phyloP scores from a whole-genome alignment of 352 stramenopile genomes.

The Globisporangium orthogonon region DNA sequence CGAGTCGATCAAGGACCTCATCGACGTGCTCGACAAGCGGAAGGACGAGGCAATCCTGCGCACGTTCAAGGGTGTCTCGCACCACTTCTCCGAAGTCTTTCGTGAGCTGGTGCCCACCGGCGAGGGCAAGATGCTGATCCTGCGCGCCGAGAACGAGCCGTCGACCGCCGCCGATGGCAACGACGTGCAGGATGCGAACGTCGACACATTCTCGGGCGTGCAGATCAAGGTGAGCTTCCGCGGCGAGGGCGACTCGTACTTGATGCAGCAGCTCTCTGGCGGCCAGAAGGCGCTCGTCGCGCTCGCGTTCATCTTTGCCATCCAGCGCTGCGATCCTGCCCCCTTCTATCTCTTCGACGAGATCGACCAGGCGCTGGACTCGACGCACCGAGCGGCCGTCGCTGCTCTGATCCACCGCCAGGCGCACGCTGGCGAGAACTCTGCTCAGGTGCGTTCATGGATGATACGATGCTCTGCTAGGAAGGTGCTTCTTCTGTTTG shows the following conservation, averaged over 20 bases:
- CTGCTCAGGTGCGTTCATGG: conserved; percentile 85
- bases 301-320: conserved; percentile 99
- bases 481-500: not conserved
- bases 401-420: conserved; percentile 96
- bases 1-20: conserved; percentile 81
- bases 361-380: conserved; percentile 99
- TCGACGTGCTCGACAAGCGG: conserved; percentile 91
- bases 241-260: conserved; percentile 92
- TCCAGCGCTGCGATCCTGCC: conserved; percentile 97
- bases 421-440: conserved; percentile 91
- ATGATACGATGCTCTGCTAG: not conserved
- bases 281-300: conserved; percentile 99
- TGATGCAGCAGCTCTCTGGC: conserved; percentile 98
- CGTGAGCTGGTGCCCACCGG: conserved; percentile 96
- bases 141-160: conserved; percentile 72
- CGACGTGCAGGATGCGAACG: conserved; percentile 26
- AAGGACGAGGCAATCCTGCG: conserved; percentile 99
- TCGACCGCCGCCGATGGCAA: conserved; percentile 14
- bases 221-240: conserved; percentile 98
- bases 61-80: conserved; percentile 97
- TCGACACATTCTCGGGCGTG: conserved; percentile 96
- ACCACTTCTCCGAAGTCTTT: conserved; percentile 98
- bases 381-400: conserved; percentile 95
- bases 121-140: conserved; percentile 95
- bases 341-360: conserved; percentile 99